Base-by-base conservation (phyloP, 768 basidiomycete genomes). In the Rickenella mellea region DNA sequence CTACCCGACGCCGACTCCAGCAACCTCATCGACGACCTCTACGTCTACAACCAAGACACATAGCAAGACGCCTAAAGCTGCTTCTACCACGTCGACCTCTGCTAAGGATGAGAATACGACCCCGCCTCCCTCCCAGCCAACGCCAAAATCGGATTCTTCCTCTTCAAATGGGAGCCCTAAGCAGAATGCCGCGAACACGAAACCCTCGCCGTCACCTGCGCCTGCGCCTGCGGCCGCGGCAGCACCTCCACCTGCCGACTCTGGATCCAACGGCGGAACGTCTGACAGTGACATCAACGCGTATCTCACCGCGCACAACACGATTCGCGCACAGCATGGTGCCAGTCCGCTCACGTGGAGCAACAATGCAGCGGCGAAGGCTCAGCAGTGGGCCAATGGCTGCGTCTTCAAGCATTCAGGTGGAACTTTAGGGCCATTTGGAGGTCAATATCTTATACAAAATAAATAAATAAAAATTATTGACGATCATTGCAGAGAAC, bases 331-430 rank as follows among this genome's bases (percentile, higher is more conserved):
- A 2, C 56, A 70, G 42, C 80, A 86, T 53, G 82, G 80, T 30
- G 88, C 86, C 15, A 36, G 56, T 1, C 46, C 71, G 6, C 61
- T 91, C 35, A 73, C 71, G 0, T 91, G 85, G 84, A 78, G 65
- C 56, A 62, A 74, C 41, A 56, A 60, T 2, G 57, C 82, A 29
- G 79, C 82, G 1, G 53, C 57, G n/a, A 73, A 71, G 45, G 88
- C 87, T 5, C 74, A 80, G 53, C 55, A 70, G 42, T 85, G 82
- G 79, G 83, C 83, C 3, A 67, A 78, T 49, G 60, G 62, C 11
- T 91, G 88, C 54, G 54, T 68, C 3, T 85, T 81, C 57, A 25
- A 76, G 48, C 88, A 91, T 55, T 83, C 81, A 11, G 72, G 72
- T 17, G 83, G 83, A 21, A 58, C 64, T 20, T 69, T 84, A 25